Conservation (phyloP, 1,284 basidiomycete genomes). For the Ceratobasidium sp. region DNA sequence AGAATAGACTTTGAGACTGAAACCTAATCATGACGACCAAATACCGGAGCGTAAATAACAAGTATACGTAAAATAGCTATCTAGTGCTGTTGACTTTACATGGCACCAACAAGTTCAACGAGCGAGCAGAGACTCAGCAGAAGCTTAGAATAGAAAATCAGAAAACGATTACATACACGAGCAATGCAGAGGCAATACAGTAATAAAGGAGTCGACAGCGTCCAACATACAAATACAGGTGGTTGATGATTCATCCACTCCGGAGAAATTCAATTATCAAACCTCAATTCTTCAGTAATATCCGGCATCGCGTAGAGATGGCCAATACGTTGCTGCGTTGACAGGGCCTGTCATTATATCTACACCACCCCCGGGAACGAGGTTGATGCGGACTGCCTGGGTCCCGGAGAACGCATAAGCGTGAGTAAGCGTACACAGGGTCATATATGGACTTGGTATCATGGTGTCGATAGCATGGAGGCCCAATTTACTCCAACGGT, state of each 20-base stretch:
- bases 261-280: neutral
- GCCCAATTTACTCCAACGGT: neutral
- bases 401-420: conserved; percentile 1
- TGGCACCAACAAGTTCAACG: too few relatives aligned
- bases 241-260: neutral
- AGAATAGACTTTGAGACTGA: too few relatives aligned
- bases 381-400: neutral
- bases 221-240: neutral
- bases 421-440: neutral
- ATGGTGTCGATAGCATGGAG: neutral
- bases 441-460: neutral
- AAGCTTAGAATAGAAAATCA: too few relatives aligned
- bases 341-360: neutral
- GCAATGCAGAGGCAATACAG: neutral
- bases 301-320: neutral
- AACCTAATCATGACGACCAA: too few relatives aligned
- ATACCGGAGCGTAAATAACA: too few relatives aligned
- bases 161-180: too few relatives aligned
- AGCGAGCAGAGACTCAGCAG: too few relatives aligned
- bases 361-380: neutral
- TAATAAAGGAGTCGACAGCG: neutral
- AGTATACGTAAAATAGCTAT: too few relatives aligned
- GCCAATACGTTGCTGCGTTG: neutral
- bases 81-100: too few relatives aligned
- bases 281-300: neutral